Evolutionary conservation across 345 rosid species (phyloP).

Genomic region (Pelargonium nanum): DNA sequence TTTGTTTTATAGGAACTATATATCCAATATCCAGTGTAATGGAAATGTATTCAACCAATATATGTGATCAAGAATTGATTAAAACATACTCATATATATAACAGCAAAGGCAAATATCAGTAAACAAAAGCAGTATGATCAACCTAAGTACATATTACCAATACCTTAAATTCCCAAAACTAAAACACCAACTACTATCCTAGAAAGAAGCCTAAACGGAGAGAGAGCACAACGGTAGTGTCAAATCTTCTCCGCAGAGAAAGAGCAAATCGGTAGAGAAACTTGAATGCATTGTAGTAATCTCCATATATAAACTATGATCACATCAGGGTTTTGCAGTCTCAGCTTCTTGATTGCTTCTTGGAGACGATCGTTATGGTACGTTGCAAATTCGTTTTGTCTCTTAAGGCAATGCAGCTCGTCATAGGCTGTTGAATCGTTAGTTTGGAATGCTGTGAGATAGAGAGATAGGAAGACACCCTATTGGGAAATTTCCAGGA

Average conservation of each 20-base stretch:
- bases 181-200: too few species aligned
- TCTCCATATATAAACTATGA: constrained; percentile 14
- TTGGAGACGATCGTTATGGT: constrained; percentile 10
- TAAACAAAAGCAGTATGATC: too few species aligned
- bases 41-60: too few species aligned
- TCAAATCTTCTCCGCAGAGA: constrained; percentile 2
- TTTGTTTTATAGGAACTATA: too few species aligned
- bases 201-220: too few species aligned
- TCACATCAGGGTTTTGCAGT: constrained; percentile 6
- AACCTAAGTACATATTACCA: too few species aligned
- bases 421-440: constrained; percentile 5
- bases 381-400: constrained; percentile 7
- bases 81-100: too few species aligned
- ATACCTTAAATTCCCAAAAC: too few species aligned
- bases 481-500: constrained; percentile 12
- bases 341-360: constrained; percentile 11
- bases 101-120: too few species aligned
- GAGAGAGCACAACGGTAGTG: too few species aligned
- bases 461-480: constrained; percentile 11
- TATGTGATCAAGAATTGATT: too few species aligned
- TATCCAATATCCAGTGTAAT: too few species aligned
- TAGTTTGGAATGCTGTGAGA: constrained; percentile 4
- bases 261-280: constrained; percentile 7
- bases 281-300: constrained; percentile 13
- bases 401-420: constrained; percentile 10